Evolutionary conservation across 495 filamentous ascomycete genomes (phyloP), one percentile per base, ranked within the genome.

Genomic region (Pseudomonodictys pantanalensis): DNA sequence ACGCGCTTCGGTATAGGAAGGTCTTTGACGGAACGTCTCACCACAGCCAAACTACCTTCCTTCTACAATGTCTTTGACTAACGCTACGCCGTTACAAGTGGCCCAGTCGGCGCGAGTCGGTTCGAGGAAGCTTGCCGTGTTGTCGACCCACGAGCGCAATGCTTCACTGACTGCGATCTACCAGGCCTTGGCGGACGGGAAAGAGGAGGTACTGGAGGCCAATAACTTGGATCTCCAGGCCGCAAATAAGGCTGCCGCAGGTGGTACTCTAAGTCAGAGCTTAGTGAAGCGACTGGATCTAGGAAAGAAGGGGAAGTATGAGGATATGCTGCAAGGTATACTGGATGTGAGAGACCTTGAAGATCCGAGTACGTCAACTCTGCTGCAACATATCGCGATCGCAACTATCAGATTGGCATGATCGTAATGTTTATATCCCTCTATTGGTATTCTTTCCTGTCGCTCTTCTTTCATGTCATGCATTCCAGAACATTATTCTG

Each of bases 301-400:
- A 10, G 82, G 84, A 8, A 86, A 87, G 69, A 81, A 82, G 51
- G 91, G 92, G 35, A 97, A 98, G 77, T 98, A 85, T 81, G 90
- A 96, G 65, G 93, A 97, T 65, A 99, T 97, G 93, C 80, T 99
- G 45, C 85, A 95, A 72, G 95, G 93, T 25, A 95, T 99, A 60
- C 71, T 96, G 49, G 89, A 92, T 73, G 95, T 99, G 38, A 80
- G 88, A 62, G 83, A 83, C 49, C 79, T 99, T 12, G 84, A 87
- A 55, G 93, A 99, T 75, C 93, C 95, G 62, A 82, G 91, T 95
- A 75, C 69, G 83, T 77, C 5, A 20, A 42, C 10, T 52, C 24
- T 41, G 12, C 35, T 17, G 47, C 18, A 10, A 23, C 24, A 20
- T 3, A 20, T 39, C 17, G 10, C 20, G 9, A 23, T 33, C 5